Evolutionary conservation across 1,284 basidiomycete species (phyloP).

Genomic region (Trametes pubescens): DNA sequence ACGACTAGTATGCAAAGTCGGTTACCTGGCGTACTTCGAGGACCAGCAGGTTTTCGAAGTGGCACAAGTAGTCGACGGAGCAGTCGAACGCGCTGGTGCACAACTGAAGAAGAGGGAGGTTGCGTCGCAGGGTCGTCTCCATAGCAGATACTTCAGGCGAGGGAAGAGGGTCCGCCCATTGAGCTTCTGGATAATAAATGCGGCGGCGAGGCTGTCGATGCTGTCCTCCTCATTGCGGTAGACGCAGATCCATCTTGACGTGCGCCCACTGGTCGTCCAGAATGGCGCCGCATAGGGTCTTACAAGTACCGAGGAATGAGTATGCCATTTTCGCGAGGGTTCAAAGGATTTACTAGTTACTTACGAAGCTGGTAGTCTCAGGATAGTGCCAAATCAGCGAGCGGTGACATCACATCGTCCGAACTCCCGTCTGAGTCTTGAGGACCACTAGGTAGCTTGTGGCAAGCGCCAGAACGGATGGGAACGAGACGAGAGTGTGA

Average conservation of each 20-base stretch:
- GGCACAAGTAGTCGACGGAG: background rate
- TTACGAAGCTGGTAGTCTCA: background rate
- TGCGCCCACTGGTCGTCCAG: constrained; percentile 10
- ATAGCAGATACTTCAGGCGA: background rate
- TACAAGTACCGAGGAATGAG: background rate
- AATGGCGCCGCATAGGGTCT: constrained; percentile 8
- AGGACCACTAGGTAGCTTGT: too few species aligned
- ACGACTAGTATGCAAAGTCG: background rate
- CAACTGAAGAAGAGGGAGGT: background rate
- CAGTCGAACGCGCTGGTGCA: constrained; percentile 7
- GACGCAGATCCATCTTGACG: background rate
- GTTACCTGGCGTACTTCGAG: background rate
- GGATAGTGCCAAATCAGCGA: too few species aligned
- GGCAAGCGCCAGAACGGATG: too few species aligned
- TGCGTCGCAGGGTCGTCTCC: constrained; percentile 1
- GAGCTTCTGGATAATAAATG: background rate
- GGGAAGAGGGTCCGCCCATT: constrained; percentile 10
- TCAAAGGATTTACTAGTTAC: too few species aligned
- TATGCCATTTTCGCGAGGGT: too few species aligned
- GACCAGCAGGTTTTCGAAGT: background rate
- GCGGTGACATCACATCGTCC: too few species aligned
- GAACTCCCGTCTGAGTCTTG: too few species aligned
- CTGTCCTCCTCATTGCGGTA: background rate
- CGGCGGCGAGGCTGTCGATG: constrained; percentile 3
- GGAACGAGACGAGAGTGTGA: too few species aligned